Conservation (phyloP, 2,329 filamentous ascomycete species). For the Beauveria medogensis region DNA sequence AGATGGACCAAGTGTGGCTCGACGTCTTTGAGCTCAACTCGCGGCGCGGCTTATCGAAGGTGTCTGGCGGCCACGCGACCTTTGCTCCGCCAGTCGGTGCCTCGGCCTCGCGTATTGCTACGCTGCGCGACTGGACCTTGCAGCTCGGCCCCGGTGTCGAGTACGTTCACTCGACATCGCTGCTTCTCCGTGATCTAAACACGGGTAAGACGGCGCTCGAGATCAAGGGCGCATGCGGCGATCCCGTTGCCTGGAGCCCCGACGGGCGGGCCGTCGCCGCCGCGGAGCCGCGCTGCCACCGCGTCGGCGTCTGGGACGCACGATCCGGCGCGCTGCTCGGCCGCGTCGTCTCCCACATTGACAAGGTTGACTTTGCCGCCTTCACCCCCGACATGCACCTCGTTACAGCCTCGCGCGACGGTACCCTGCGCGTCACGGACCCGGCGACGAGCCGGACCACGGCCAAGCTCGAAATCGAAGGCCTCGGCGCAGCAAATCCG, state of each 20-base stretch:
- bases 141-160: slow-evolving; percentile 23
- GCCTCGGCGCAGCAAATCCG: slow-evolving; percentile 18
- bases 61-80: slow-evolving; percentile 23
- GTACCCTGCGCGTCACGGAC: slow-evolving; percentile 29
- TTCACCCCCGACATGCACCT: slow-evolving; percentile 25
- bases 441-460: slow-evolving; percentile 25
- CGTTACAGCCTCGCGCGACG: slow-evolving; percentile 30
- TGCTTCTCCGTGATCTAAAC: slow-evolving; percentile 23
- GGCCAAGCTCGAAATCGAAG: slow-evolving; percentile 27
- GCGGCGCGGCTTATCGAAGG: slow-evolving; percentile 22
- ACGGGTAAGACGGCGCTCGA: slow-evolving; percentile 25
- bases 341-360: slow-evolving; percentile 27
- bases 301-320: slow-evolving; percentile 27
- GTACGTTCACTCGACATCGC: slow-evolving; percentile 22
- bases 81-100: slow-evolving; percentile 17
- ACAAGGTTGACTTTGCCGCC: slow-evolving; percentile 28
- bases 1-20: slow-evolving; percentile 26
- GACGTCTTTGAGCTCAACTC: slow-evolving; percentile 25
- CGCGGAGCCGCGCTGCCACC: slow-evolving; percentile 18
- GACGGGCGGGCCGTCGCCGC: slow-evolving; percentile 25
- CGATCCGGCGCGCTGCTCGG: slow-evolving; percentile 22
- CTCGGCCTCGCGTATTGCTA: slow-evolving; percentile 19
- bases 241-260: slow-evolving; percentile 26
- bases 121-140: slow-evolving; percentile 24
- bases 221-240: slow-evolving; percentile 21